phyloP scores from a whole-genome alignment of 228 moss, liverwort and hornwort genomes.

The Sphagnum magellanicum region DNA sequence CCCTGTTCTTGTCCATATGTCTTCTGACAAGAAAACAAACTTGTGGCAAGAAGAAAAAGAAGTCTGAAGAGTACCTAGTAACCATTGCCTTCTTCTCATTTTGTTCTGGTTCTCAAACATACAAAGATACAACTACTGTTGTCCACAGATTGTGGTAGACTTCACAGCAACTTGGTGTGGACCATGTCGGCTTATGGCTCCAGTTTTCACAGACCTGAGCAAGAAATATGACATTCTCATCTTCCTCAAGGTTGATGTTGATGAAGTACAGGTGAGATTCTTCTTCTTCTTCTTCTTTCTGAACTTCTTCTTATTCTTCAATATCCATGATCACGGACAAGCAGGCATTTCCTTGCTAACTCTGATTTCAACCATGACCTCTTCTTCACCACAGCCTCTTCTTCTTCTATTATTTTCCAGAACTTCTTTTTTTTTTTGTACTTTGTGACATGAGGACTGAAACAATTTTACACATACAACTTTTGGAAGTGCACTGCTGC shows the following conservation, averaged over 20 bases:
- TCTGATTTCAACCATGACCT: too few relatives aligned
- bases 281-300: too few relatives aligned
- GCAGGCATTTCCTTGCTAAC: too few relatives aligned
- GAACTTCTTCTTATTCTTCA: too few relatives aligned
- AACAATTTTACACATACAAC: too few relatives aligned
- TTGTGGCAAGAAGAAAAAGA: not conserved
- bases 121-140: not conserved
- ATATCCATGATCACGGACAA: too few relatives aligned
- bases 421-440: too few relatives aligned
- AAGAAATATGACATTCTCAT: constrained; percentile 46
- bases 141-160: constrained; percentile 57
- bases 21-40: not conserved
- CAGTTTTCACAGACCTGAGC: constrained; percentile 43
- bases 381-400: too few relatives aligned
- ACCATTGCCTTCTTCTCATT: not conserved
- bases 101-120: not conserved
- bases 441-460: too few relatives aligned
- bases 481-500: too few relatives aligned
- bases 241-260: constrained; percentile 65
- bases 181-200: constrained; percentile 59
- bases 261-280: constrained; percentile 43
- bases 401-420: too few relatives aligned
- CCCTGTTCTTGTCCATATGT: not conserved
- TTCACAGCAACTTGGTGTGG: constrained; percentile 83
- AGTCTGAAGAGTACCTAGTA: not conserved